Evolutionary conservation across 202 grass and related monocot genomes (phyloP), one percentile per base, ranked within the genome.

Genomic region (Digitaria exilis): DNA sequence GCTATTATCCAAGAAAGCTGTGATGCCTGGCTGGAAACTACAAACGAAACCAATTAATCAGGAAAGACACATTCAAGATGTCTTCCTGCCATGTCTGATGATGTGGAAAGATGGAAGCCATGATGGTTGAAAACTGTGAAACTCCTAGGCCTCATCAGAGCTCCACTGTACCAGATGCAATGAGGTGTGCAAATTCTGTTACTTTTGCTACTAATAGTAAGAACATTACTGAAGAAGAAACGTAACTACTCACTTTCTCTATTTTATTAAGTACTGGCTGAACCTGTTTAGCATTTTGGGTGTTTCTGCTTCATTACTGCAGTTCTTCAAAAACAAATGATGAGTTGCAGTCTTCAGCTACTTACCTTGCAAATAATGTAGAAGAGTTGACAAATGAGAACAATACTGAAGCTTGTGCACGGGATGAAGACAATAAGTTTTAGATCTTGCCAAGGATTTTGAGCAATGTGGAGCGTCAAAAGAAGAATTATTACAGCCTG

Each of bases 1-100:
- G 71, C 45, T 44, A 58, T 42, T 54, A 70, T 65, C 19, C 75
- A 81, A 11, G 80, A 78, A 50, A 31, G 50, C 21, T 44, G 39
- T 31, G 82, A 29, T 71, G 37, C 57, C n/a, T 24, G 78, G 34
- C 22, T 81, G 41, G 68, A 88, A 84, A 84, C 75, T 74, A 68
- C 85, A 79, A 78, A 71, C 35, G 82, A 88, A 80, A 87, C 85
- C 50, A 21, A 73, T 50, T 76, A 11, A 77, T n/a, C 63, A 77
- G 49, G 59, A 19, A 55, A 21, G 65, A 9, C 24, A 9, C 35
- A 69, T 84, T 77, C 43, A 30, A 25, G 74, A 25, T 65, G 35
- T 21, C 46, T 63, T 77, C 58, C n/a, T 58, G 43, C 35, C 56
- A 30, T 54, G 0, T 76, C 82, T 81, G 69, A 80, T 75, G 80